Percentiles rank a stretch among this genome's conserved stretches.
These are phyloP conservation scores for Mucuna pruriens DNA, from an alignment of 306 rosid genomes.

Conservation along the genomic window DNA sequence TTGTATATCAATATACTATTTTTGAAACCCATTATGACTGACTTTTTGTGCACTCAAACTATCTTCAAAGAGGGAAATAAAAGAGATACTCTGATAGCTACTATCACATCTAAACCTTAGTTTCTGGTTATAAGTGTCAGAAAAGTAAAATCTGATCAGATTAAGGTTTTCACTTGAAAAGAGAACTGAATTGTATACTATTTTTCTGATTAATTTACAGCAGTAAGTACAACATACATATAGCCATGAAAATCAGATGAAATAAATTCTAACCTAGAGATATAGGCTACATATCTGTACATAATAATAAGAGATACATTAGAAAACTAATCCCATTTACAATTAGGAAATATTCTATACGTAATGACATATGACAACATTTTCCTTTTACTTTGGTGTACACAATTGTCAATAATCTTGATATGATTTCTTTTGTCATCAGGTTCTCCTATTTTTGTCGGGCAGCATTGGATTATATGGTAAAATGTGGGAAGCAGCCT, in stretches of 20 bases:
- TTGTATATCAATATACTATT: constrained; percentile 19
- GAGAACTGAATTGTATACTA: neutral
- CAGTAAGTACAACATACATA: neutral
- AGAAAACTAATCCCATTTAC: neutral
- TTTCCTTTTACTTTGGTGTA: constrained; percentile 27
- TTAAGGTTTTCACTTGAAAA: neutral
- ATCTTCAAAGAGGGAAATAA: constrained; percentile 17
- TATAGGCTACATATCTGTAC: neutral
- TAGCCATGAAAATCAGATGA: neutral
- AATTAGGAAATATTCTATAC: neutral
- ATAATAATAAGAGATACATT: neutral
- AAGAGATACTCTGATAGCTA: neutral
- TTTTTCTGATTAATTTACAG: neutral
- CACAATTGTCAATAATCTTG: constrained; percentile 33
- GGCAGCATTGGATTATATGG: constrained; percentile 86
- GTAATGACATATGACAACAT: neutral
- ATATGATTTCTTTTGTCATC: constrained; percentile 36
- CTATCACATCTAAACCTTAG: neutral
- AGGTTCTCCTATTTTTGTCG: constrained; percentile 95
- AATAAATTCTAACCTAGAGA: neutral
- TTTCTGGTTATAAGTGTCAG: neutral
- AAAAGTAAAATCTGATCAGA: constrained; percentile 12
- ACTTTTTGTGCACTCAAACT: neutral
- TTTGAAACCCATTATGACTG: constrained; percentile 1
- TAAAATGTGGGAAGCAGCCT: constrained; percentile 86